Conservation (phyloP, 768 basidiomycete genomes). For the Termitomyces titanicus region DNA sequence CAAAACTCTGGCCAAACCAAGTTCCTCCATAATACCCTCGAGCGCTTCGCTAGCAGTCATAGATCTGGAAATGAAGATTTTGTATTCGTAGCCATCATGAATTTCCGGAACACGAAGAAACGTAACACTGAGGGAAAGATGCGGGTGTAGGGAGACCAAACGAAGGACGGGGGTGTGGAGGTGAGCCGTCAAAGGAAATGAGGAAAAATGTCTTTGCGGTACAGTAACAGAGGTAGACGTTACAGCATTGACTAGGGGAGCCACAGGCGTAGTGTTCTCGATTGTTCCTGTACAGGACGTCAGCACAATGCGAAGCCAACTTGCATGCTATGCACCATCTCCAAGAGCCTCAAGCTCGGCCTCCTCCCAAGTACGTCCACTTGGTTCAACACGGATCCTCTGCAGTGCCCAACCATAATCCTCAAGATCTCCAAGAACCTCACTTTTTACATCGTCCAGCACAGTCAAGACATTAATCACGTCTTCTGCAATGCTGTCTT, state of each 20-base stretch:
- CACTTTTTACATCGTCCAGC: constrained; percentile 45
- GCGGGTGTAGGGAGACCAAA: constrained; percentile 66
- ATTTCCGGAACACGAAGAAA: constrained; percentile 76
- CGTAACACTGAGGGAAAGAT: constrained; percentile 46
- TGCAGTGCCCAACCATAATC: constrained; percentile 70
- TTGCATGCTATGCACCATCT: constrained; percentile 41
- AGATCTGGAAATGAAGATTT: constrained; percentile 56
- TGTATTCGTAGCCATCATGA: constrained; percentile 67
- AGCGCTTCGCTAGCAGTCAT: constrained; percentile 56
- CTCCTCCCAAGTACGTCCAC: constrained; percentile 68
- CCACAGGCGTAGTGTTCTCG: constrained; percentile 39
- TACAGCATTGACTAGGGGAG: constrained; percentile 47
- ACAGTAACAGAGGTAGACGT: constrained; percentile 28
- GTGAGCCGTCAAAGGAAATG: constrained; percentile 66
- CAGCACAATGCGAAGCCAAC: background rate
- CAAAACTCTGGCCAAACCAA: constrained; percentile 65
- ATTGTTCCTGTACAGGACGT: constrained; percentile 41
- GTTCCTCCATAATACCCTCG: constrained; percentile 49
- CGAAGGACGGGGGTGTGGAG: constrained; percentile 65
- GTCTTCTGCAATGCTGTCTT: constrained; percentile 54
- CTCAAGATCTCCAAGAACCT: constrained; percentile 54
- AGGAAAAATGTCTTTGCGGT: constrained; percentile 56
- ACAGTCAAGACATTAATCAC: constrained; percentile 50
- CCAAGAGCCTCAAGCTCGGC: constrained; percentile 61
- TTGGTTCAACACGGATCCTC: constrained; percentile 51